Conservation (phyloP, 148 eudicot species). For the Heliamphora exappendiculata region DNA sequence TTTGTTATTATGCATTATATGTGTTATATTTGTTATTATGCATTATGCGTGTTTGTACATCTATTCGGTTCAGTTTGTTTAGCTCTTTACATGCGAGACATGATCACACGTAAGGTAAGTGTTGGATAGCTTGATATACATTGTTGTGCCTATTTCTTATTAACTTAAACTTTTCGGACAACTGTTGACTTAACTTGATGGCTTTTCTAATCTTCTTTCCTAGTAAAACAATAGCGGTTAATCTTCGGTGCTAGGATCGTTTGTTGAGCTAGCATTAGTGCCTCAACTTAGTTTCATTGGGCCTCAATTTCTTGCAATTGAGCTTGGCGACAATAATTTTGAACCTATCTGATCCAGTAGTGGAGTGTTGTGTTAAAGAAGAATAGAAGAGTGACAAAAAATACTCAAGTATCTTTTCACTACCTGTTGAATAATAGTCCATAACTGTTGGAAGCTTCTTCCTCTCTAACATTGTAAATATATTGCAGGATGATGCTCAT, state of each 20-base stretch:
- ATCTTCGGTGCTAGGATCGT: neutral
- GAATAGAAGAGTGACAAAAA: neutral
- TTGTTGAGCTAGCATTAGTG: neutral
- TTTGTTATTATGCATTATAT: no score
- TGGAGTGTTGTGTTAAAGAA: no score
- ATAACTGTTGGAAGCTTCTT: constrained; percentile 4
- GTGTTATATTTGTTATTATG: no score
- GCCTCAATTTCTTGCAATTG: neutral
- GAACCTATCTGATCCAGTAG: neutral
- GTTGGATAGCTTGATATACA: no score
- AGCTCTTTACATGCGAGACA: no score
- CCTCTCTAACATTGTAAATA: constrained; percentile 14
- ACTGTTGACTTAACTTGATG: no score
- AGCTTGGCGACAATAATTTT: neutral
- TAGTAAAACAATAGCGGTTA: neutral
- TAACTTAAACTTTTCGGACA: no score
- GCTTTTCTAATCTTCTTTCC: neutral
- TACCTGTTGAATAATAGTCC: neutral
- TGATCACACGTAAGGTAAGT: no score
- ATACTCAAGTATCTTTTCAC: neutral
- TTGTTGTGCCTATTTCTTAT: no score
- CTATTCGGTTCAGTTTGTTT: no score
- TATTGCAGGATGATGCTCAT: constrained; percentile 95
- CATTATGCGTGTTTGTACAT: no score
- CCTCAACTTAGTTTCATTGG: neutral